Conservation (phyloP, 768 basidiomycete genomes). For the Termitomyces sp. region DNA sequence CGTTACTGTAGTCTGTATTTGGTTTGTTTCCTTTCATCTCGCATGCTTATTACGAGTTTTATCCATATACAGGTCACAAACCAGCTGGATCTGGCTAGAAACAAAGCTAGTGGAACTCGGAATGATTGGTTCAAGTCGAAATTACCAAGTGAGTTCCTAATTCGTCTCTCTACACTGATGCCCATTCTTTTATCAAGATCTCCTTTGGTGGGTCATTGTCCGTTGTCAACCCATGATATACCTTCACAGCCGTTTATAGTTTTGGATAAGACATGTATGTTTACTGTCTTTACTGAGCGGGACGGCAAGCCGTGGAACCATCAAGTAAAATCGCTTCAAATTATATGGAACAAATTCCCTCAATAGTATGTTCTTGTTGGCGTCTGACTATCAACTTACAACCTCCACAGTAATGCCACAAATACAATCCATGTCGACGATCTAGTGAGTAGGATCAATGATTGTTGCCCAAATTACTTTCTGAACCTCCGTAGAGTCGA, state of each 20-base stretch:
- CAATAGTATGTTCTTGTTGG: constrained; percentile 52
- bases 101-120: constrained; percentile 83
- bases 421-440: constrained; percentile 92
- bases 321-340: constrained; percentile 77
- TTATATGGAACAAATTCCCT: constrained; percentile 86
- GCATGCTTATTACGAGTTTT: not conserved
- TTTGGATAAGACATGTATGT: constrained; percentile 87
- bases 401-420: constrained; percentile 41
- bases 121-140: constrained; percentile 69
- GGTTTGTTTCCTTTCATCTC: constrained; percentile 37
- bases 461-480: not conserved
- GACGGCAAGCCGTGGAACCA: constrained; percentile 76
- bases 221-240: not conserved
- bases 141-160: constrained; percentile 56
- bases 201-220: constrained; percentile 50
- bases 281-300: constrained; percentile 75
- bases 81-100: constrained; percentile 88
- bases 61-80: constrained; percentile 62
- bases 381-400: not conserved
- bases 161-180: not conserved
- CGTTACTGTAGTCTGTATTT: constrained; percentile 60
- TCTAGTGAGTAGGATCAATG: constrained; percentile 40
- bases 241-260: constrained; percentile 35
- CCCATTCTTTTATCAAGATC: constrained; percentile 34
- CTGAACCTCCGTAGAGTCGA: constrained; percentile 44